Conservation (phyloP, 2,329 filamentous ascomycete genomes). For the Thermoascus crustaceus region DNA sequence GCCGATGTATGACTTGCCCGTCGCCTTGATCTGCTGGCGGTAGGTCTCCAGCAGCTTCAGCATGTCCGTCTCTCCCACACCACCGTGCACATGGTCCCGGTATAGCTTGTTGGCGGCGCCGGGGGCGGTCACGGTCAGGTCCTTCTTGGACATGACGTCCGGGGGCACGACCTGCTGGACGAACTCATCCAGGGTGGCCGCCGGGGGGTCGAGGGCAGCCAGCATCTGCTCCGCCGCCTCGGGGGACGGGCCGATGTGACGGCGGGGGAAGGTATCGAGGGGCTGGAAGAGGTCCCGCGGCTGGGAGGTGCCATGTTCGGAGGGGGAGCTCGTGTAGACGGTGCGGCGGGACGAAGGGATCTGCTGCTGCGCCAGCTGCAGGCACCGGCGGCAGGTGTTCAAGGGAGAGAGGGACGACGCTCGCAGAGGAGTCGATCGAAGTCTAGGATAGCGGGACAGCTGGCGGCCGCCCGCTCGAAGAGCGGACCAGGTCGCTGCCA, state of each 20-base stretch:
- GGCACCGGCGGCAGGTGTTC: constrained; percentile 20
- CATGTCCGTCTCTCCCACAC: constrained; percentile 41
- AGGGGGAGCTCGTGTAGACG: constrained; percentile 86
- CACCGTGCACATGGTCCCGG: constrained; percentile 30
- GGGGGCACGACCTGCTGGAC: constrained; percentile 73
- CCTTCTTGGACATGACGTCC: constrained; percentile 62
- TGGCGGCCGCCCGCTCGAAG: neutral
- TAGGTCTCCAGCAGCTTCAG: constrained; percentile 33
- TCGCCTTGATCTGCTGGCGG: constrained; percentile 51
- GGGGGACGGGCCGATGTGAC: constrained; percentile 79
- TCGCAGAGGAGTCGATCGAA: neutral
- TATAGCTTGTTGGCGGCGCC: constrained; percentile 35
- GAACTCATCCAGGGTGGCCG: constrained; percentile 68
- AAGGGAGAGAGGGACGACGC: constrained; percentile 18
- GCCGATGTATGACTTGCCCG: constrained; percentile 64
- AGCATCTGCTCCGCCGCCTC: constrained; percentile 70
- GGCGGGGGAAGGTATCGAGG: constrained; percentile 59
- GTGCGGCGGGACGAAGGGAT: constrained; percentile 18
- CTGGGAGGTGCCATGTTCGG: constrained; percentile 59
- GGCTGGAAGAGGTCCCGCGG: constrained; percentile 37
- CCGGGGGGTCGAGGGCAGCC: constrained; percentile 65
- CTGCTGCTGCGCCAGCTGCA: constrained; percentile 20
- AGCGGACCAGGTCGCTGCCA: neutral
- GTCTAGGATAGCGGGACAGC: neutral
- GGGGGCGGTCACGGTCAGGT: constrained; percentile 50